Evolutionary conservation across 164 flowering plant species (phyloP), one percentile per base, ranked within the genome.

Genomic region (Vitis rotundifolia): DNA sequence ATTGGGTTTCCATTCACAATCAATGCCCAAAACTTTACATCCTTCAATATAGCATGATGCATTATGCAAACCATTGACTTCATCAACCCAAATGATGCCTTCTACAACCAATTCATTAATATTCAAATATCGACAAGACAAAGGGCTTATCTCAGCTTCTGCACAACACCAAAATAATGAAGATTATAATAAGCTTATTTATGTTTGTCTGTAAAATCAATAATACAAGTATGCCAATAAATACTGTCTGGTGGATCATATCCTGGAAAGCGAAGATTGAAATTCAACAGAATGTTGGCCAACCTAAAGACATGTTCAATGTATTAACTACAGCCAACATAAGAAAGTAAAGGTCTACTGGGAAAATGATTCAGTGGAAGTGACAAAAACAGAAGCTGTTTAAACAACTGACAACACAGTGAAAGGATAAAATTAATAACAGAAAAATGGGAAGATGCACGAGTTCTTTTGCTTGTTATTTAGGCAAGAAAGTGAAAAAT

Each of bases 1-100:
- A 73, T 90, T 90, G 58, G 99, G 97, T 80, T 93, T 96, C 99
- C 99, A 91, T 70, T 96, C 99, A 82, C 97, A 93, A 76, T 96
- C 99, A 61, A 93, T 9, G 37, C 99, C 99, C 61, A 95, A 77
- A 66, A 95, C 88, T 83, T 91, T 93, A 71, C 87, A 82, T 50
- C 76, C 87, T 74, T 90, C 92, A 52, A 93, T 77, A 64, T 81
- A 67, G 64, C 70, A 73, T 60, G 94, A 88, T 59, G 98, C 97
- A 61, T 68, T 76, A 64, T 57, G 73, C 80, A 96, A 76, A 50
- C 80, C 77, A 68, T 84, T 80, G 63, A 71, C 83, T 18, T 86
- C 85, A 74, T 96, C 99, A 74, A 93, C 91, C 98, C 98, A 96
- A 63, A 83, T 64, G 15, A 91, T 75, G 52, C 80, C 94, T 69